Evolutionary conservation across 768 basidiomycete genomes (phyloP).

Genomic region (Boletus speciosus): DNA sequence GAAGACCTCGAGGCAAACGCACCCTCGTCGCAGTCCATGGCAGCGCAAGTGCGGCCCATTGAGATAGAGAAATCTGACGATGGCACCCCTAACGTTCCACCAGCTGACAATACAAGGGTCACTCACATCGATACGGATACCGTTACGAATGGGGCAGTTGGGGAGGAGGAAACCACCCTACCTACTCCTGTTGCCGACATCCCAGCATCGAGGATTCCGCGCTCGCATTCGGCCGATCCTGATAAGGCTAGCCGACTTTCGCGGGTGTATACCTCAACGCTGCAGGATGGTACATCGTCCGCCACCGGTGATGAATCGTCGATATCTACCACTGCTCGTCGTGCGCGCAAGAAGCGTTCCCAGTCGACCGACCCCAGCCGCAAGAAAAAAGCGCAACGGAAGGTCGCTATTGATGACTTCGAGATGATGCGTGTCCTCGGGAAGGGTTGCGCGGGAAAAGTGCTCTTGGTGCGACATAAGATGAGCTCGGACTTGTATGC

Average conservation of each 20-base stretch:
- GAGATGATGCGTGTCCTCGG: conserved; percentile 97
- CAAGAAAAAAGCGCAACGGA: conserved; percentile 54
- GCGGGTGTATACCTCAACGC: conserved; percentile 55
- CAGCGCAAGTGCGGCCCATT: conserved; percentile 13
- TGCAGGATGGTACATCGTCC: conserved; percentile 52
- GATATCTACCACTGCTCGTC: conserved; percentile 51
- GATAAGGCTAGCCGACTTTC: conserved; percentile 58
- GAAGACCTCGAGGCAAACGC: conserved; percentile 18
- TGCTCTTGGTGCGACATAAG: conserved; percentile 85
- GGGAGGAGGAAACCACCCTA: conserved; percentile 29
- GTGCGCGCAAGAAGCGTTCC: conserved; percentile 52
- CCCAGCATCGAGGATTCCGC: conserved; percentile 50
- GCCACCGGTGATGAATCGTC: conserved; percentile 69
- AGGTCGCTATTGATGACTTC: conserved; percentile 86
- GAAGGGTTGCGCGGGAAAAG: conserved; percentile 97
- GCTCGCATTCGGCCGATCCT: conserved; percentile 81
- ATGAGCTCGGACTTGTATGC: conserved; percentile 72
- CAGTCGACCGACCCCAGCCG: conserved; percentile 48
- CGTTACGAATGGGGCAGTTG: conserved; percentile 19
- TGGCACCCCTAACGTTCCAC: conserved; percentile 11
- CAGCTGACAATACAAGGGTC: conserved; percentile 7
- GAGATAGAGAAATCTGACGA: conserved; percentile 25
- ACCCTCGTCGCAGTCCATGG: conserved; percentile 2
- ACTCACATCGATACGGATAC: conserved; percentile 21
- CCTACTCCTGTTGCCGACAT: conserved; percentile 40